Evolutionary conservation across 1,284 basidiomycete species (phyloP).

Genomic region (Apiotrichum domesticum): DNA sequence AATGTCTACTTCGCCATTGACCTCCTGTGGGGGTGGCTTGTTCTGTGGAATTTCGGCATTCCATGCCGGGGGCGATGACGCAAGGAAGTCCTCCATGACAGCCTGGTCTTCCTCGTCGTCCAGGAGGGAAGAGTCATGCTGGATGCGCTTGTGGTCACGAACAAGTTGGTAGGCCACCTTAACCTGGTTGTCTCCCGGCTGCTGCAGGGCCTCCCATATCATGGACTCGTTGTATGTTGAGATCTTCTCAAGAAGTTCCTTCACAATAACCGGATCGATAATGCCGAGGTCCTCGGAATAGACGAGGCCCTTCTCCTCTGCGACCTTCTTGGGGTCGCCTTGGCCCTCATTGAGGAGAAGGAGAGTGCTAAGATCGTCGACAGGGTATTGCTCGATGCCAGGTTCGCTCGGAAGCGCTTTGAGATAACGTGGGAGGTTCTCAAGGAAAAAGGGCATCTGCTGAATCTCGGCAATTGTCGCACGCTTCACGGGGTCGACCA

Average conservation of each 20-base stretch:
- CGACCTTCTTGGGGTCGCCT: conserved; percentile 40
- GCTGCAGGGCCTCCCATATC: conserved; percentile 74
- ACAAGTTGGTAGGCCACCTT: conserved; percentile 95
- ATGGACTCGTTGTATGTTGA: conserved; percentile 71
- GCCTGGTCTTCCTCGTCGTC: conserved; percentile 41
- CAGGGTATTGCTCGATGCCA: conserved; percentile 45
- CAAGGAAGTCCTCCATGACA: conserved; percentile 51
- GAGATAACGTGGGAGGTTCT: conserved; percentile 79
- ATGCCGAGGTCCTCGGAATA: conserved; percentile 60
- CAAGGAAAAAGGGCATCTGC: conserved; percentile 78
- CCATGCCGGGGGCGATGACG: conserved; percentile 52
- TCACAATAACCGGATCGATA: conserved; percentile 83
- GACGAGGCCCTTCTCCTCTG: conserved; percentile 45
- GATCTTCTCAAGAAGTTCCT: conserved; percentile 71
- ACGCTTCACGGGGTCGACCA: conserved; percentile 84
- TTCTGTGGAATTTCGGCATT: conserved; percentile 44
- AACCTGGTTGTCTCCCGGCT: conserved; percentile 87
- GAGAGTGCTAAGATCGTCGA: conserved; percentile 42
- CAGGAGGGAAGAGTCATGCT: conserved; percentile 56
- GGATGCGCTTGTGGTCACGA: conserved; percentile 76
- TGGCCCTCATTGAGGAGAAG: conserved; percentile 40
- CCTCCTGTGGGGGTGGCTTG: conserved; percentile 6
- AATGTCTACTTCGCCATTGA: conserved; percentile 49
- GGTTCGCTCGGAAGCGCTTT: conserved; percentile 74
- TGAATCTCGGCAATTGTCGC: conserved; percentile 87